Evolutionary conservation across 2,329 filamentous ascomycete species (phyloP), one percentile per base, ranked within the genome.

Genomic region (Aspergillus eucalypticola): DNA sequence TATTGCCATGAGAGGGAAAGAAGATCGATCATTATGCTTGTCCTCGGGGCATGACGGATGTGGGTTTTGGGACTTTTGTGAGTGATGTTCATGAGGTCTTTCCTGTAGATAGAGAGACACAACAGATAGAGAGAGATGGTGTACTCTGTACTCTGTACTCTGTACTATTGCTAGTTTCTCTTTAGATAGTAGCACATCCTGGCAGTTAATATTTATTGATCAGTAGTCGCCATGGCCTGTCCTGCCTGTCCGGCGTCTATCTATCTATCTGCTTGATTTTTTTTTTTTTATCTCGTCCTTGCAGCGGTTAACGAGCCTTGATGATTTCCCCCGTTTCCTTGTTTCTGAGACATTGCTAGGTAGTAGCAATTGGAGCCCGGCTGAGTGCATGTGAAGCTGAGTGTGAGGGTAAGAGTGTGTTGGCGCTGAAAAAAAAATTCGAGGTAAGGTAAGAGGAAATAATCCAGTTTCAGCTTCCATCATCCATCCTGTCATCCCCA

Each of bases 401-500:
- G 32, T 35, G 29, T 32, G 8, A 8, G 25, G 2, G 25, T 27
- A 1, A 8, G 25, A 27, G 25, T 8, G 25, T 29, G 27, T 29
- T 10, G 27, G 27, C 27, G 27, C 27, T 29, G 27, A 29, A 29
- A 3, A 29, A 29, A 29, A 3, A 29, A 29, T 11, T 35, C 32
- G 7, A 42, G n/a, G 39, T 42, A n/a, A 42, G 39, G 39, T 42
- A n/a, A 19, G 39, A 19, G 7, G 7, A 10, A 19, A 19, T 39
- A 55, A 56, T 53, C 49, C 27, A 29, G 39, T 57, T 56, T 51
- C 21, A n/a, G 48, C 51, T 29, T 53, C 54, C 57, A 51, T 49
- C 38, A 49, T 53, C n/a, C 39, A 50, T 35, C 32, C 4, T 35
- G 13, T 35, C 25, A 17, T 49, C 15, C 48, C 54, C 46, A 44